Conservation (phyloP, 495 filamentous ascomycete species). For the Hypoxylon intermedium region DNA sequence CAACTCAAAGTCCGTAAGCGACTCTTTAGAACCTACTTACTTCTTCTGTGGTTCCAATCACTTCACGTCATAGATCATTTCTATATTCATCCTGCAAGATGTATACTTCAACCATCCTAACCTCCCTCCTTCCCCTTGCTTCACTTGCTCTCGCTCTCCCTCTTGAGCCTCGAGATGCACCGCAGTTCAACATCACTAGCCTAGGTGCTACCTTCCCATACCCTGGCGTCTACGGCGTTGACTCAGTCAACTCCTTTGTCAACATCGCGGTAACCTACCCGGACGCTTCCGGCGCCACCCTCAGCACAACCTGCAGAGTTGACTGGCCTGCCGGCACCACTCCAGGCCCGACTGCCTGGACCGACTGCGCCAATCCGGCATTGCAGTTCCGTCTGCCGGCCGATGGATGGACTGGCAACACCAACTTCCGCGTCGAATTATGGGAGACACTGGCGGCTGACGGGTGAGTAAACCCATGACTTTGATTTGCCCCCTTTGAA, state of each 20-base stretch:
- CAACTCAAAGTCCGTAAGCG: neutral
- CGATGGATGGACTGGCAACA: slow-evolving; percentile 28
- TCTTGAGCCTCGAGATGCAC: slow-evolving; percentile 20
- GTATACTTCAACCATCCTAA: slow-evolving; percentile 10
- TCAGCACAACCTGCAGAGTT: slow-evolving; percentile 35
- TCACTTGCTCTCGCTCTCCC: slow-evolving; percentile 29
- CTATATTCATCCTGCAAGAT: slow-evolving; percentile 8
- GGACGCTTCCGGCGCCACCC: slow-evolving; percentile 66
- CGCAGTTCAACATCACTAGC: slow-evolving; percentile 34
- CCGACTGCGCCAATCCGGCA: slow-evolving; percentile 18
- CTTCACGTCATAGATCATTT: neutral
- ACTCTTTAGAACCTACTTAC: neutral
- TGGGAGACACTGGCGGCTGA: slow-evolving; percentile 26
- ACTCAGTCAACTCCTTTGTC: slow-evolving; percentile 29
- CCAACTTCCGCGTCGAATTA: slow-evolving; percentile 33
- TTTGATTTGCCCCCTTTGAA: neutral
- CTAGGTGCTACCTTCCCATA: slow-evolving; percentile 35
- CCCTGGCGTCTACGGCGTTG: slow-evolving; percentile 24
- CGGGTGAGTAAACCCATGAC: slow-evolving; percentile 22
- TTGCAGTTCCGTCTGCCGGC: slow-evolving; percentile 33
- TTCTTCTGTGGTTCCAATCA: neutral
- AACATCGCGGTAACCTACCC: slow-evolving; percentile 64
- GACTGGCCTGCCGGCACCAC: slow-evolving; percentile 27
- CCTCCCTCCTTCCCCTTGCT: slow-evolving; percentile 25
- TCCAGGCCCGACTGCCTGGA: slow-evolving; percentile 34